These are phyloP conservation scores for Scedosporium apiospermum DNA, from an alignment of 2,329 filamentous ascomycete genomes.

Conservation along the genomic window DNA sequence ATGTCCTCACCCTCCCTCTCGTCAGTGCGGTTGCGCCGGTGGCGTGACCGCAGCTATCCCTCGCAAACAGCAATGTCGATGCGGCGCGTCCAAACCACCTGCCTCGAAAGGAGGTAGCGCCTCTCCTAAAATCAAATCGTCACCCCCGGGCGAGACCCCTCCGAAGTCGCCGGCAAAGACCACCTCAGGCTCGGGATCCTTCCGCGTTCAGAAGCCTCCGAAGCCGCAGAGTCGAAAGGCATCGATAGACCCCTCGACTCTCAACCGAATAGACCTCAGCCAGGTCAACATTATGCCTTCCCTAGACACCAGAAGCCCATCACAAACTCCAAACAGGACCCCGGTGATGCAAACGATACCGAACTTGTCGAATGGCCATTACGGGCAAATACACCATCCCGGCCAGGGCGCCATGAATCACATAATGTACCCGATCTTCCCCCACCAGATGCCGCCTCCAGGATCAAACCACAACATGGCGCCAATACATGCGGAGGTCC, in stretches of 20 bases:
- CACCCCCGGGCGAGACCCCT: not conserved
- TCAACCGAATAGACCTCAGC: slow-evolving; percentile 44
- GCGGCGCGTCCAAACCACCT: slow-evolving; percentile 26
- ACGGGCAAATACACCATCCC: not conserved
- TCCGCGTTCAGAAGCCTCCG: slow-evolving; percentile 36
- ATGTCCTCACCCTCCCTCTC: slow-evolving; percentile 56
- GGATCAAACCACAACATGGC: slow-evolving; percentile 12
- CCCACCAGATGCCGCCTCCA: slow-evolving; percentile 18
- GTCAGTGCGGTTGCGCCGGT: slow-evolving; percentile 48
- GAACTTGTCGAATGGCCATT: not conserved
- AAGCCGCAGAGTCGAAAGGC: slow-evolving; percentile 31
- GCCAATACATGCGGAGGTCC: slow-evolving; percentile 14
- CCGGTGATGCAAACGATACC: not conserved
- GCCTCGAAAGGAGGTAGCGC: slow-evolving; percentile 11
- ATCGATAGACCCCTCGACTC: slow-evolving; percentile 36
- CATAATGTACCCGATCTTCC: slow-evolving; percentile 22
- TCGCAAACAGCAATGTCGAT: slow-evolving; percentile 46
- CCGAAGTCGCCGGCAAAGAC: slow-evolving; percentile 11
- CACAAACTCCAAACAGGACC: not conserved
- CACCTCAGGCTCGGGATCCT: slow-evolving; percentile 20
- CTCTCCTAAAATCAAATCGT: slow-evolving; percentile 3
- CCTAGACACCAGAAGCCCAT: not conserved
- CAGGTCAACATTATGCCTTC: slow-evolving; percentile 38
- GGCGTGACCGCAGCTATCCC: slow-evolving; percentile 56
- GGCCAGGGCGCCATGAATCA: slow-evolving; percentile 6